Evolutionary conservation across 441 rosid species (phyloP).

Genomic region (Macaranga tanarius): DNA sequence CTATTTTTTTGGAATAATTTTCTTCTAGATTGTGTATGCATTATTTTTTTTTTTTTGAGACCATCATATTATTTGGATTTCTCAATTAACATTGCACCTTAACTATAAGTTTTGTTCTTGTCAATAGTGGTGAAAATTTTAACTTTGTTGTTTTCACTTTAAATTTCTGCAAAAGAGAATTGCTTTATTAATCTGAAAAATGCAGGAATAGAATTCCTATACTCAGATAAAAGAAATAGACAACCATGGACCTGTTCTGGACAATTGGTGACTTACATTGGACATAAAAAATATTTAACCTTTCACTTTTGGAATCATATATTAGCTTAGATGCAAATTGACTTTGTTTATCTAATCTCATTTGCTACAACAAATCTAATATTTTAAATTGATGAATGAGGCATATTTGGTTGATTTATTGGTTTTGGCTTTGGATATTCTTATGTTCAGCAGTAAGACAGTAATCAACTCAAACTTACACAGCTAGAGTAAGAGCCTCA

Average conservation of each 20-base stretch:
- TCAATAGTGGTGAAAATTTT: conserved; percentile 5
- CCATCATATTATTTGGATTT: not conserved
- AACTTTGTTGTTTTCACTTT: conserved; percentile 10
- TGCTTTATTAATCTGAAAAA: conserved; percentile 18
- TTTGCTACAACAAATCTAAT: too few species aligned
- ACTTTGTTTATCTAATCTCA: too few species aligned
- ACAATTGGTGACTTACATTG: too few species aligned
- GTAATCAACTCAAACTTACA: too few species aligned
- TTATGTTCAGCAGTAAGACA: too few species aligned
- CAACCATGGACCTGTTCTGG: conserved; percentile 33
- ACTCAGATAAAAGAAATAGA: conserved; percentile 22
- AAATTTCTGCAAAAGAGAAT: conserved; percentile 9
- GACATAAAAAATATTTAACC: too few species aligned
- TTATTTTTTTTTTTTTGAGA: conserved; percentile 1
- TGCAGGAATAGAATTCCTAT: conserved; percentile 41
- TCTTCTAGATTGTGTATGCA: not conserved
- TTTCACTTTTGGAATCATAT: too few species aligned
- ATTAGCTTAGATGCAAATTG: too few species aligned
- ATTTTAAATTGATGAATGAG: too few species aligned
- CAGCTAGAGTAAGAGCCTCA: too few species aligned
- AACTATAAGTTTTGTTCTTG: conserved; percentile 10
- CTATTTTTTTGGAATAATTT: not conserved
- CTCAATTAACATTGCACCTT: conserved; percentile 15
- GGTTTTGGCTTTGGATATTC: too few species aligned
- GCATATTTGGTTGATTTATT: too few species aligned